Evolutionary conservation across 768 basidiomycete species (phyloP).

Genomic region (Zangia roseola): DNA sequence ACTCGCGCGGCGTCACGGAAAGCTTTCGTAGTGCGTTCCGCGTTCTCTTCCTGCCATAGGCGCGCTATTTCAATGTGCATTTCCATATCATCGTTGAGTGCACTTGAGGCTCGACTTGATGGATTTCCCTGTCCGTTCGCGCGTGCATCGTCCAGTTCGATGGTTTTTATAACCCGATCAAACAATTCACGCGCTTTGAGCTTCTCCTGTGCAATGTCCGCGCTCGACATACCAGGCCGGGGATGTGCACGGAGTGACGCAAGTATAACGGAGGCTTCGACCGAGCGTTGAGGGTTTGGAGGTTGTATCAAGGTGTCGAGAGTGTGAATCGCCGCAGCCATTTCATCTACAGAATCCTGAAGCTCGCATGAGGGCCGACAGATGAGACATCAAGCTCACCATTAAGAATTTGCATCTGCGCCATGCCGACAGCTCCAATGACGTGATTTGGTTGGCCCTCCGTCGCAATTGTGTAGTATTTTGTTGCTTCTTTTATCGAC

Average conservation of each 20-base stretch:
- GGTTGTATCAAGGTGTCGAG: conserved; percentile 74
- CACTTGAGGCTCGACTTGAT: conserved; percentile 42
- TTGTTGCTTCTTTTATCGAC: conserved; percentile 57
- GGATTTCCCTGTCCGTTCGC: conserved; percentile 37
- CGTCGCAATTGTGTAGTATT: conserved; percentile 65
- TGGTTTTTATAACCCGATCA: conserved; percentile 67
- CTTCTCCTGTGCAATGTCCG: conserved; percentile 72
- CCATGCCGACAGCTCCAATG: conserved; percentile 79
- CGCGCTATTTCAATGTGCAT: conserved; percentile 90
- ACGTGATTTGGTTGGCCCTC: conserved; percentile 73
- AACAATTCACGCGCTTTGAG: conserved; percentile 77
- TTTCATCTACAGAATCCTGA: conserved; percentile 58
- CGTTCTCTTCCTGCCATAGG: conserved; percentile 80
- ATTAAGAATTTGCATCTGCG: conserved; percentile 82
- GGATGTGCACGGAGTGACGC: conserved; percentile 85
- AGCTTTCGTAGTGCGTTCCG: conserved; percentile 71
- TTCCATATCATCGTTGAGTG: conserved; percentile 74
- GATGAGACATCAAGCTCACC: conserved; percentile 45
- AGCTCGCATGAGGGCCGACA: not conserved
- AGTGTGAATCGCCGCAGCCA: conserved; percentile 81
- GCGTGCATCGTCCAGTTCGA: conserved; percentile 60
- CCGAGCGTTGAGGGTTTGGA: conserved; percentile 59
- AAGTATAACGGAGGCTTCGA: conserved; percentile 86
- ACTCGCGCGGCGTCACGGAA: conserved; percentile 72
- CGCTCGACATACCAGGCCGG: conserved; percentile 73